Evolutionary conservation across 306 rosid genomes (phyloP), one percentile per base, ranked within the genome.

Genomic region (Purshia tridentata): DNA sequence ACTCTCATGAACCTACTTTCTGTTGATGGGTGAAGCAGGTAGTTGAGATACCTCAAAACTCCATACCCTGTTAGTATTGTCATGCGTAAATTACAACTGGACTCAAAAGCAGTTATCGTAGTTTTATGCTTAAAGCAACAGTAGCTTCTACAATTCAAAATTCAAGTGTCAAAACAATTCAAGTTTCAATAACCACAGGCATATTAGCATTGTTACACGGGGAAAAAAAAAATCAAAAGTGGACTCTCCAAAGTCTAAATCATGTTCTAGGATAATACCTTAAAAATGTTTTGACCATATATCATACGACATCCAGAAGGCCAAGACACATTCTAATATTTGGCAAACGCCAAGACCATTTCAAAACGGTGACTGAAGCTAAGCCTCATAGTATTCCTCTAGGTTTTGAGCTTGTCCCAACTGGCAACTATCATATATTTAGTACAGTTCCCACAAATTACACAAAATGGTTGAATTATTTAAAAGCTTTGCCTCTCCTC

Each of bases 211-310:
- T 45, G 19, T 44, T 44, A 42, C 19, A 9, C 51, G 11, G 49
- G 8, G 12, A 40, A n/a, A 10, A 41, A 40, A 23, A 23, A 29
- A 29, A 22, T 1, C 15, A 22, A 29, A 67, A 14, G 58, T 49
- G 41, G 14, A 16, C 9, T 50, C 42, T 67, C 12, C n/a, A 6
- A 69, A 69, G 44, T 51, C n/a, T 50, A 68, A n/a, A 65, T 23
- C 12, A 29, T 15, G 22, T 37, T 48, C 22, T 22, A 68, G 50
- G 18, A 52, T 53, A 45, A n/a, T 69, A 52, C 12, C 11, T 58
- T 58, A 6, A 58, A 41, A 52, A 69, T 29, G 72, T 19, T 37
- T 35, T 68, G 57, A 68, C 62, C 62, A 39, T 18, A 41, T 51
- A 6, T 8, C 9, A 41, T 51, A 6, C 9, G 37, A 51, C 29